phyloP scores from a whole-genome alignment of 768 basidiomycete genomes.

The Termitomyces sp. region DNA sequence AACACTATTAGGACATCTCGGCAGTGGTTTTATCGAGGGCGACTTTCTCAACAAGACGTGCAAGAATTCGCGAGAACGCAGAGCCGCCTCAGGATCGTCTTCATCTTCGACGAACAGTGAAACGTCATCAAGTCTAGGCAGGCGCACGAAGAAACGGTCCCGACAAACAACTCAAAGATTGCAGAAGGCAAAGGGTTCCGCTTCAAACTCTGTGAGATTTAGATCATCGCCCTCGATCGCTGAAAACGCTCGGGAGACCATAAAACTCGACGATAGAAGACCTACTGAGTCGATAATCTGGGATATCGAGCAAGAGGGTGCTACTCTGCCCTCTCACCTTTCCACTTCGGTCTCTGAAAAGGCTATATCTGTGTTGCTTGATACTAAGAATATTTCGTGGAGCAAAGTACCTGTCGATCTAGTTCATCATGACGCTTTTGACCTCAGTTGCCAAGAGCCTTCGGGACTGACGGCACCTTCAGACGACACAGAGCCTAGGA shows the following conservation, averaged over 20 bases:
- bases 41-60: constrained; percentile 11
- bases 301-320: constrained; percentile 51
- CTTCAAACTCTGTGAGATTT: background rate
- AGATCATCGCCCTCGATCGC: background rate
- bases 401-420: background rate
- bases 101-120: background rate
- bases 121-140: background rate
- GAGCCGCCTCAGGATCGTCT: background rate
- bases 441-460: background rate
- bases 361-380: constrained; percentile 31
- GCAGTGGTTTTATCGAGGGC: constrained; percentile 3
- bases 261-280: background rate
- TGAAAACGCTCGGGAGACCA: background rate
- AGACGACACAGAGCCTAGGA: background rate
- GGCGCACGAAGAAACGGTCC: background rate
- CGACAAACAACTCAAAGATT: background rate
- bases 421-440: background rate
- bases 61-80: background rate
- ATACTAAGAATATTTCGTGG: constrained; percentile 26
- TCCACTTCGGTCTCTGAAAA: background rate
- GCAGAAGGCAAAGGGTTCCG: background rate
- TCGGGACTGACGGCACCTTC: background rate
- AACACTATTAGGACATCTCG: background rate
- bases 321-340: constrained; percentile 22
- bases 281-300: constrained; percentile 44